Percentiles rank a stretch among this genome's conserved stretches.
Evolutionary conservation across 768 basidiomycete species (phyloP).

Genomic region (Boletus sp.): DNA sequence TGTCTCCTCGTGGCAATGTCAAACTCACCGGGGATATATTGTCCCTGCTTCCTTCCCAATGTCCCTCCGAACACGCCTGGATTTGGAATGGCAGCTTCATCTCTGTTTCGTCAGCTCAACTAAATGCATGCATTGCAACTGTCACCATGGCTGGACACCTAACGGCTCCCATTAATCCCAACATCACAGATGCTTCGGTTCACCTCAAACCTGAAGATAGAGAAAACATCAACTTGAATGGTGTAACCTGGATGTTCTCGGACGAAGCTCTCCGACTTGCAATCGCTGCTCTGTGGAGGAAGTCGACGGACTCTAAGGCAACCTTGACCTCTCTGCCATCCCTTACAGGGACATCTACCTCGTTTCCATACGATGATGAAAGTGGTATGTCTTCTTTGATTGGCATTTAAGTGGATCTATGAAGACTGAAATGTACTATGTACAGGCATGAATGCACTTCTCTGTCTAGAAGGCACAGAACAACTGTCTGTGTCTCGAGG

Average conservation of each 20-base stretch:
- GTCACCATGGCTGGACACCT: not conserved
- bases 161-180: not conserved
- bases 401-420: too few relatives aligned
- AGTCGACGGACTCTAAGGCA: too few relatives aligned
- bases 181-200: not conserved
- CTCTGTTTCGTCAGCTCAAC: not conserved
- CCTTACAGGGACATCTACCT: too few relatives aligned
- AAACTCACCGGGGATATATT: not conserved
- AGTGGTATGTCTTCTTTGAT: too few relatives aligned
- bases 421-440: too few relatives aligned
- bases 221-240: not conserved
- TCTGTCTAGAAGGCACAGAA: not conserved
- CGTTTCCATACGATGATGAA: too few relatives aligned
- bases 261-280: not conserved
- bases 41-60: not conserved
- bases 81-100: not conserved
- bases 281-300: too few relatives aligned
- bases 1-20: not conserved
- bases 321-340: too few relatives aligned
- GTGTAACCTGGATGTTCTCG: not conserved
- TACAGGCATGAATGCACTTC: too few relatives aligned
- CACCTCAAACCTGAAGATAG: not conserved
- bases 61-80: not conserved
- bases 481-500: not conserved
- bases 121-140: too few relatives aligned